These are phyloP conservation scores for Penicillium sp. DNA, from an alignment of 2,329 filamentous ascomycete genomes.

Conservation along the genomic window DNA sequence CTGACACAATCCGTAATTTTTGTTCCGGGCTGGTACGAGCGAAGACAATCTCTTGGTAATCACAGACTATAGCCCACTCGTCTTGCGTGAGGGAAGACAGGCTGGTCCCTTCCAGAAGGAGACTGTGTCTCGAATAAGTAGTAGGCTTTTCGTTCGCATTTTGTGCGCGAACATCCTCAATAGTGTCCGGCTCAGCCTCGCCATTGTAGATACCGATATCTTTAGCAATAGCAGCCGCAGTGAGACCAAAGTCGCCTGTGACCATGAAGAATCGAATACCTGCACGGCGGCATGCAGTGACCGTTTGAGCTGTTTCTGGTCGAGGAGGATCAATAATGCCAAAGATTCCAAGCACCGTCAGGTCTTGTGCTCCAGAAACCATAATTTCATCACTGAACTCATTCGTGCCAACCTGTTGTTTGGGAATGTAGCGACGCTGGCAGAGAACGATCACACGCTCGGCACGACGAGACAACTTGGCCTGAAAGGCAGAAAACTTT, in stretches of 20 bases:
- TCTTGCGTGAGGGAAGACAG: constrained; percentile 66
- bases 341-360: constrained; percentile 58
- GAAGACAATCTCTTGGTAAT: constrained; percentile 57
- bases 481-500: constrained; percentile 64
- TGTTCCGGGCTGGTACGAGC: constrained; percentile 50
- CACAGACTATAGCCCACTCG: constrained; percentile 70
- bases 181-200: constrained; percentile 56
- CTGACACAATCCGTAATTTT: constrained; percentile 49
- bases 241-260: constrained; percentile 48
- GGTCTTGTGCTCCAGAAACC: constrained; percentile 43
- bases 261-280: constrained; percentile 51
- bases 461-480: constrained; percentile 70
- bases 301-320: constrained; percentile 37
- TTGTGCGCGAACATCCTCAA: constrained; percentile 55
- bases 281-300: constrained; percentile 40
- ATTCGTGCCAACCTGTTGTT: constrained; percentile 50
- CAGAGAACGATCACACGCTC: constrained; percentile 72
- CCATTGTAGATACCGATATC: constrained; percentile 51
- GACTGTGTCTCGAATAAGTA: constrained; percentile 49
- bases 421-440: constrained; percentile 59
- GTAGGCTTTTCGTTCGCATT: constrained; percentile 23
- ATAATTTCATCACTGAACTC: constrained; percentile 57
- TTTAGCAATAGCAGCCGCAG: constrained; percentile 45
- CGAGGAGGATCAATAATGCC: constrained; percentile 51
- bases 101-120: constrained; percentile 69